Percentiles rank a stretch among this genome's conserved stretches.
Conservation (phyloP, 2,329 filamentous ascomycete species). For the Acarospora socialis region DNA sequence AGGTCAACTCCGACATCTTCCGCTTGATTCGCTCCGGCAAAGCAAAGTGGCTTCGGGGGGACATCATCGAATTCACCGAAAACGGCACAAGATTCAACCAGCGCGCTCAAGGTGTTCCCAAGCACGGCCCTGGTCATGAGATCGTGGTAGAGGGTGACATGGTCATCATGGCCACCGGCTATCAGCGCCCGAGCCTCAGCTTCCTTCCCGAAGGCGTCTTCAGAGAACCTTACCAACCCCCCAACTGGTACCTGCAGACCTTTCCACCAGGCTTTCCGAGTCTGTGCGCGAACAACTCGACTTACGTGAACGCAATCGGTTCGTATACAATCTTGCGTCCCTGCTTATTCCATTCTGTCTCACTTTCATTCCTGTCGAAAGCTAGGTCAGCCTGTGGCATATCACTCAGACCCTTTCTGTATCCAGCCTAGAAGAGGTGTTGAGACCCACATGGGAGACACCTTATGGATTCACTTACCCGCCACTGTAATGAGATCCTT, state of each 20-base stretch:
- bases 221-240: constrained; percentile 56
- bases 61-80: constrained; percentile 53
- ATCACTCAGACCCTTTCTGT: too few species aligned
- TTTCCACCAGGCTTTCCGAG: constrained; percentile 47
- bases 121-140: constrained; percentile 57
- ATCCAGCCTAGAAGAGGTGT: too few species aligned
- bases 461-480: too few species aligned
- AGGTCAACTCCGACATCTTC: constrained; percentile 67
- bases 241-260: constrained; percentile 80
- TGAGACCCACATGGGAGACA: too few species aligned
- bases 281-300: constrained; percentile 64
- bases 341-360: neutral
- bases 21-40: constrained; percentile 56
- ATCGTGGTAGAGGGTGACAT: constrained; percentile 58
- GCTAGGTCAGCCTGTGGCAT: too few species aligned
- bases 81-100: constrained; percentile 57
- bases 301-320: constrained; percentile 66
- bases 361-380: neutral
- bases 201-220: constrained; percentile 67
- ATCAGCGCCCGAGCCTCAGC: constrained; percentile 54
- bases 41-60: constrained; percentile 68
- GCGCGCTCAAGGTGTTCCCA: constrained; percentile 56
- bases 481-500: too few species aligned
- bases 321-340: constrained; percentile 38
- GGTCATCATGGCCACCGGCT: constrained; percentile 73